Percentiles rank a stretch among this genome's conserved stretches.
phyloP scores from a whole-genome alignment of 2,329 filamentous ascomycete species.

The Fusarium sp. region DNA sequence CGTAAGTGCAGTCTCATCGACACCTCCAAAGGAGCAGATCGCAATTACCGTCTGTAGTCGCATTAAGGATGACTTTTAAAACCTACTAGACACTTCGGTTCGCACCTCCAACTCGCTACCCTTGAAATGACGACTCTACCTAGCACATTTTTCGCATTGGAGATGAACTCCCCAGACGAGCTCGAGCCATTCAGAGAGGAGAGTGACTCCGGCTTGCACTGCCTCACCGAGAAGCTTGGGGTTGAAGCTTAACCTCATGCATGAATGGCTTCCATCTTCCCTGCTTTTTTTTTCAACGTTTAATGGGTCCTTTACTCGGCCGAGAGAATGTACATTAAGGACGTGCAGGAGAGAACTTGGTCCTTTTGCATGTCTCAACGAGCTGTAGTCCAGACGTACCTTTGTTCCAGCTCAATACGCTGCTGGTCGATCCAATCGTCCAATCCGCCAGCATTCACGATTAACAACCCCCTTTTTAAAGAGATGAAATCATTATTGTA shows the following conservation, averaged over 20 bases:
- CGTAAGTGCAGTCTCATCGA: not conserved
- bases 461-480: not conserved
- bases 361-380: not conserved
- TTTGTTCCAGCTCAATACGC: not conserved
- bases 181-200: not conserved
- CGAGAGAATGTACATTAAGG: not conserved
- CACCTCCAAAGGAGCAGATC: not conserved
- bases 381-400: not conserved
- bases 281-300: not conserved
- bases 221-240: not conserved
- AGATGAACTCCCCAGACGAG: not conserved
- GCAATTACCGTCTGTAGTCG: not conserved
- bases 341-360: not conserved
- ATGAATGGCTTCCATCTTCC: not conserved
- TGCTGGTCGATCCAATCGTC: not conserved
- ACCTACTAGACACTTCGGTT: not conserved
- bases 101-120: not conserved
- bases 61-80: not conserved
- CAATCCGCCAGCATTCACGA: not conserved
- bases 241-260: not conserved
- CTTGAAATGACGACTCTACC: not conserved
- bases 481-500: constrained; percentile 1
- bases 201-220: not conserved
- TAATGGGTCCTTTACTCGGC: not conserved
- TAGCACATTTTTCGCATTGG: not conserved